Base-by-base conservation (phyloP, 2,329 filamentous ascomycete genomes). In the Arthrobotrys musiformis region DNA sequence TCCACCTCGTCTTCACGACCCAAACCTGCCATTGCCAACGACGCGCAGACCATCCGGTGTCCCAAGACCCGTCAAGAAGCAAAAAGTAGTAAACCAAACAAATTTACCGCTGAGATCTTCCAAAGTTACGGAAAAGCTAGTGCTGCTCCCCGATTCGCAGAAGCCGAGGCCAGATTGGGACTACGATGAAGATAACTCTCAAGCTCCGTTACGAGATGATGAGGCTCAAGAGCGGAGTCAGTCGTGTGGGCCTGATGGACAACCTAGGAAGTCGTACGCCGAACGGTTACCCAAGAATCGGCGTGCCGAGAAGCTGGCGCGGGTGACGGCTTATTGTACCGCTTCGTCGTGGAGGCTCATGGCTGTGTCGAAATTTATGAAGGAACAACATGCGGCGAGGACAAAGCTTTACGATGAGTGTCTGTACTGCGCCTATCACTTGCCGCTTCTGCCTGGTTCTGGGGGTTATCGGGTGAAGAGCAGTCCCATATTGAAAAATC, bases 341-440 rank as follows among this genome's bases (percentile, higher is more conserved):
- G 94, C 95, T 0, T 93, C 97, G 83, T 92, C 92, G 6, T 98
- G 94, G 85, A 97, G 94, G 85, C 90, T 97, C 85, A 91, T 92
- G 81, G 89, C 90, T 26, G 93, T 93, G n/a, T 93, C 94, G 13
- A 89, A 92, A 35, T 99, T 99, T 82, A 86, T 97, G 78, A 91
- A 92, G 80, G 92, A 92, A 79, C 91, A 91, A 81, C 95, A 99
- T 84, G 90, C 92, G 33, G 94, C 94, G 0, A 91, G 93, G 84
- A 97, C 94, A 13, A 99, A 99, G 84, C 87, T 98, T 4, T 99
- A 99, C 84, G 95, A 99, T 83, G 95, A 99, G 83, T 99, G 95
- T 82, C 86, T 99, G 24, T 99, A 99, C 82, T 93, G 91, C 26
- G 94, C 97, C 56, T 99, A 99, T 83, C 94, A 97, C 82, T 85